Evolutionary conservation across 2,329 filamentous ascomycete species (phyloP).

Genomic region (Amauroascus niger): DNA sequence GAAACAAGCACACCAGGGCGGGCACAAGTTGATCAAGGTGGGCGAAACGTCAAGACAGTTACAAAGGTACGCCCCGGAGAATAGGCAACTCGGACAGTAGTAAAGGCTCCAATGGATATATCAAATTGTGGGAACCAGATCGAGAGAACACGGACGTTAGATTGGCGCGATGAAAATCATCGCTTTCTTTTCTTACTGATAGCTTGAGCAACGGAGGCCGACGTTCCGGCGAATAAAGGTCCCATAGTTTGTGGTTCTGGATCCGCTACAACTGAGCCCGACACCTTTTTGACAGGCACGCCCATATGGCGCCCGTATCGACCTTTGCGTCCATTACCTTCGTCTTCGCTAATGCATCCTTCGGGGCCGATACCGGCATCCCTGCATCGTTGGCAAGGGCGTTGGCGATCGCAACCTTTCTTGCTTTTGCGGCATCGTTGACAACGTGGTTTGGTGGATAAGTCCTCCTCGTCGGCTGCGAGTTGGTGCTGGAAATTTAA

Average conservation of each 20-base stretch:
- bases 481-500: constrained; percentile 54
- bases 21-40: neutral
- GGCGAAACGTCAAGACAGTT: neutral
- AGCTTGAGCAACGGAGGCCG: constrained; percentile 24
- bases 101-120: neutral
- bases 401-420: constrained; percentile 95
- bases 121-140: neutral
- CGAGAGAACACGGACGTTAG: neutral
- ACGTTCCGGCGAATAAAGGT: constrained; percentile 23
- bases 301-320: constrained; percentile 69
- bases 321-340: constrained; percentile 93
- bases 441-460: constrained; percentile 92
- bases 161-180: constrained; percentile 25
- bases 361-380: constrained; percentile 90
- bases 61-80: neutral
- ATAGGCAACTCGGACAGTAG: neutral
- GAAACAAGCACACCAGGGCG: neutral
- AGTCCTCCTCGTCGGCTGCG: constrained; percentile 68
- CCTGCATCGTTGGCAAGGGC: constrained; percentile 88
- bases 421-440: constrained; percentile 99
- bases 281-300: constrained; percentile 52
- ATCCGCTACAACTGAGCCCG: constrained; percentile 41
- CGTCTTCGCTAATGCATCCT: constrained; percentile 93
- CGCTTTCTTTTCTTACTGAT: constrained; percentile 65
- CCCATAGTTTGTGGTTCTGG: constrained; percentile 41